These are phyloP conservation scores for Blastomyces silverae DNA, from an alignment of 2,329 filamentous ascomycete genomes.

Conservation along the genomic window DNA sequence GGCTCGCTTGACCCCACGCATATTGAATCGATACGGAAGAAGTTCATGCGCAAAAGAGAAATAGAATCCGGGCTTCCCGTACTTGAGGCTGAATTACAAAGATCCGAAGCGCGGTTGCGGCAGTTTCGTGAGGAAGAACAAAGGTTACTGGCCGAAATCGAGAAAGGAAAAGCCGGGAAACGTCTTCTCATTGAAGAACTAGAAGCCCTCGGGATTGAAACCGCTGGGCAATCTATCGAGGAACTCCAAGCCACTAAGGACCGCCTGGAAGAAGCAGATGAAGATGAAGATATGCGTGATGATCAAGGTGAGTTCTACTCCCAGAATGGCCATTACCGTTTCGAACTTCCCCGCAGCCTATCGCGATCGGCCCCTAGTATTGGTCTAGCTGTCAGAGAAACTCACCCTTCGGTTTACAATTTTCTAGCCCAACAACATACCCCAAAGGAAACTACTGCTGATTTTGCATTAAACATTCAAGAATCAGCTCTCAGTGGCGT, in stretches of 20 bases:
- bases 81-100: conserved; percentile 42
- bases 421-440: conserved; percentile 1
- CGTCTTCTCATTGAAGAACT: conserved; percentile 44
- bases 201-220: conserved; percentile 45
- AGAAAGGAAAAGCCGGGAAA: conserved; percentile 39
- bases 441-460: not conserved
- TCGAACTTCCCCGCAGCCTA: not conserved
- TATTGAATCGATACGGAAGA: conserved; percentile 33
- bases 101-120: conserved; percentile 31
- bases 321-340: not conserved
- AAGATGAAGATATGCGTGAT: conserved; percentile 18
- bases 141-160: conserved; percentile 42
- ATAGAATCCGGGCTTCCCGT: conserved; percentile 45
- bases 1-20: conserved; percentile 24
- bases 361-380: not conserved
- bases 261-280: conserved; percentile 21
- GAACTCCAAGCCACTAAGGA: conserved; percentile 37
- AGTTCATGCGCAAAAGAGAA: conserved; percentile 41
- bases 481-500: not conserved
- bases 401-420: conserved; percentile 10
- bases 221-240: conserved; percentile 42
- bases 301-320: conserved; percentile 19
- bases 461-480: not conserved
- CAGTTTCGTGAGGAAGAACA: conserved; percentile 34
- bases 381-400: conserved; percentile 1